Percentiles rank a stretch among this genome's conserved stretches.
Evolutionary conservation across 2,329 filamentous ascomycete genomes (phyloP).

Genomic region (Xylariaceae sp.): DNA sequence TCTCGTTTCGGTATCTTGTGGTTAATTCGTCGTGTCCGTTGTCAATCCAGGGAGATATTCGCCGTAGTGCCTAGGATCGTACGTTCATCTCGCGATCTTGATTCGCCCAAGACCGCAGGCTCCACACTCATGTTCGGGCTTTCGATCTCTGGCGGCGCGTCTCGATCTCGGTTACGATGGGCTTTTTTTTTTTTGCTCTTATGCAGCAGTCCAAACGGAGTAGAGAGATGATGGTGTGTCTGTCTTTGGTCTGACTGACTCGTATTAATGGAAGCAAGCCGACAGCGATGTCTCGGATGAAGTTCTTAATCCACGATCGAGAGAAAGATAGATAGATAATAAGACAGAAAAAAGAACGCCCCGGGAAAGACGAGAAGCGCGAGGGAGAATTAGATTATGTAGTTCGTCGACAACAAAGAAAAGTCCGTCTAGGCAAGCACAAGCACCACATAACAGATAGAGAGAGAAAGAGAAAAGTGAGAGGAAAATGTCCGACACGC

Average conservation of each 20-base stretch:
- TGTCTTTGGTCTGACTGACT: background rate
- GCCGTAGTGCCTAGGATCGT: background rate
- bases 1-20: background rate
- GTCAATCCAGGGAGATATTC: background rate
- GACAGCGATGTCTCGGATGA: too few species aligned
- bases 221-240: background rate
- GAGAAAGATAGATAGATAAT: background rate
- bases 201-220: background rate
- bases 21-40: background rate
- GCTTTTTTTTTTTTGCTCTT: background rate
- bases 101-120: conserved; percentile 4
- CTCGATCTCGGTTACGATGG: background rate
- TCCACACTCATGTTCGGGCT: conserved; percentile 13
- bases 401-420: background rate
- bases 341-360: background rate
- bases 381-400: background rate
- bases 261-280: background rate
- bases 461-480: too few species aligned
- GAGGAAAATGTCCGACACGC: background rate
- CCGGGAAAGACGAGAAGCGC: background rate
- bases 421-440: background rate
- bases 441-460: background rate
- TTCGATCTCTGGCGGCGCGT: background rate
- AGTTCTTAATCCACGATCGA: too few species aligned
- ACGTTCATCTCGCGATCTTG: conserved; percentile 7